Evolutionary conservation across 2,329 filamentous ascomycete species (phyloP), one percentile per base, ranked within the genome.

Genomic region (Ophiosphaerella korrae): DNA sequence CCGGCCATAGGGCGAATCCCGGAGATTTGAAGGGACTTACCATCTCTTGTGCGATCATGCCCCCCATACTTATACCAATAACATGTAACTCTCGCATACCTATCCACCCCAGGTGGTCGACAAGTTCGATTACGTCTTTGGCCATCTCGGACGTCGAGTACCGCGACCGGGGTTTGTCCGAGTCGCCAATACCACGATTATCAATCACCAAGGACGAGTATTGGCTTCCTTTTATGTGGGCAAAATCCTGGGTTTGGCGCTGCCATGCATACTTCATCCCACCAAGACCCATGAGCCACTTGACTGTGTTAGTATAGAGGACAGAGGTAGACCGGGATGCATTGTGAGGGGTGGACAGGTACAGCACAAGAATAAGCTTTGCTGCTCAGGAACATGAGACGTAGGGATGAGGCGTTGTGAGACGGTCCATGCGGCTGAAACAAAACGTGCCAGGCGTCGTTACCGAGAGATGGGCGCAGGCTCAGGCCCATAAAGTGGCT

Each of bases 1-100:
- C 48, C 42, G 53, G 43, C 7, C 41, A 45, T 21, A 36, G 14
- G 34, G 31, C 45, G 13, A 42, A 35, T 12, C 29, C 36, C 21
- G 41, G 38, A 39, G 29, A 44, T 37, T 48, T 24, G 50, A 32
- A 42, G 47, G 34, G 48, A 67, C 74, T 65, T 71, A 80, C 82
- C 3, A 96, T 67, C 75, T 96, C 92, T 74, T 96, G 92, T 2
- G 89, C 85, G 63, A 96, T 93, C 92, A 96, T 96, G 66, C 92
- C 91, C 57, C 91, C 91, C 82, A 96, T 89, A 52, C 87, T 90
- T 58, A 93, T 85, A 48, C 91, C 92, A 31, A 89, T 79, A 45
- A 95, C 71, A 75, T 96, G 86, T 12, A 88, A 60, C 44, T 83
- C 70, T 77, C 80, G 75, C 63, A 78, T 62, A 67, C 80, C 57